phyloP scores from a whole-genome alignment of 1,284 basidiomycete species.

The Porphyrellus sp. region DNA sequence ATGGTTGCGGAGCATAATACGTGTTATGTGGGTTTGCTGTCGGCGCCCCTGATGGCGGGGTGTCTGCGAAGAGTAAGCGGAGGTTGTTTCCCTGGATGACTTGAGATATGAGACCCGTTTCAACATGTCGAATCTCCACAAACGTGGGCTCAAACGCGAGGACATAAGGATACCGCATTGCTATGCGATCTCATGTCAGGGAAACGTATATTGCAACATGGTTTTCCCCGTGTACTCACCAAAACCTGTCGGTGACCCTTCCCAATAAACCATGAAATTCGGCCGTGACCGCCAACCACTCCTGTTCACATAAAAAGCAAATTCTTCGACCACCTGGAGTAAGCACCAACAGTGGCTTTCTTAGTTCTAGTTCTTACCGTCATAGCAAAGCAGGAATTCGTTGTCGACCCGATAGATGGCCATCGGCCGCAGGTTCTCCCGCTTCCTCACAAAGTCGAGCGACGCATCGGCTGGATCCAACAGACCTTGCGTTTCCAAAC shows the following conservation, averaged over 20 bases:
- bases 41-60: constrained; percentile 79
- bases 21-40: constrained; percentile 36
- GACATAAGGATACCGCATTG: constrained; percentile 95
- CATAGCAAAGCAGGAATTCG: constrained; percentile 97
- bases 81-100: constrained; percentile 93
- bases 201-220: constrained; percentile 1
- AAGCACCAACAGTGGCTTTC: constrained; percentile 7
- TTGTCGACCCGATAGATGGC: constrained; percentile 97
- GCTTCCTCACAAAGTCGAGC: constrained; percentile 91
- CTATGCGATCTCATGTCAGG: constrained; percentile 41
- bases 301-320: constrained; percentile 98
- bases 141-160: constrained; percentile 96
- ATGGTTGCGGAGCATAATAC: constrained; percentile 34
- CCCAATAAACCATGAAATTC: constrained; percentile 96
- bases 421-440: constrained; percentile 89
- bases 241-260: constrained; percentile 91
- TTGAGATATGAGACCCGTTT: constrained; percentile 89
- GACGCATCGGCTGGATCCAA: constrained; percentile 91
- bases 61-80: constrained; percentile 89
- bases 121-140: constrained; percentile 95
- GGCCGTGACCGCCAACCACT: constrained; percentile 89
- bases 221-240: constrained; percentile 51
- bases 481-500: constrained; percentile 93
- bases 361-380: constrained; percentile 56
- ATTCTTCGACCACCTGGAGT: constrained; percentile 56